Conservation (phyloP, 2,329 filamentous ascomycete genomes). For the Trichoderma sp. region DNA sequence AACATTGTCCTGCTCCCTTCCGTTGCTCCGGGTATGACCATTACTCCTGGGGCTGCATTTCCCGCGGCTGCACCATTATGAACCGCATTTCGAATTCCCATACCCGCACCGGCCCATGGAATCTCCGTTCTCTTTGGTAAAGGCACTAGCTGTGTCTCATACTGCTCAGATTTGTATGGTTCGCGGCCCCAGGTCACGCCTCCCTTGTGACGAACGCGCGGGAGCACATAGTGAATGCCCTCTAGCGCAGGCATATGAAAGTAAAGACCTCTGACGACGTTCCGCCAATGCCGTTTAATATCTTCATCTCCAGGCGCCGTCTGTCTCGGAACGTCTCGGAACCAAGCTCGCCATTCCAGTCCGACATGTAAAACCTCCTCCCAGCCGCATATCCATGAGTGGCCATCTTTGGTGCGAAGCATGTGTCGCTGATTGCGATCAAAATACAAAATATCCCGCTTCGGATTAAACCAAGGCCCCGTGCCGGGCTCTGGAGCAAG, state of each 20-base stretch:
- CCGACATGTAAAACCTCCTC: constrained; percentile 31
- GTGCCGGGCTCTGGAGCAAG: constrained; percentile 9
- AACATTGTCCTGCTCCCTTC: constrained; percentile 1
- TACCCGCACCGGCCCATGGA: constrained; percentile 27
- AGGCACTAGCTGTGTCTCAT: constrained; percentile 22
- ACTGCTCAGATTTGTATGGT: constrained; percentile 26
- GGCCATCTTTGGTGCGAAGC: constrained; percentile 21
- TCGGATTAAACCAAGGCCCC: constrained; percentile 30
- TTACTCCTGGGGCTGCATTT: not conserved
- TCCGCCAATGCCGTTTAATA: constrained; percentile 26
- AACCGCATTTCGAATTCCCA: not conserved
- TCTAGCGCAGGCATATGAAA: constrained; percentile 27
- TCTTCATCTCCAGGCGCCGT: constrained; percentile 23
- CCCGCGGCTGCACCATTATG: not conserved
- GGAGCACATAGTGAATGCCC: constrained; percentile 31
- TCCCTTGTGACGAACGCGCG: constrained; percentile 28
- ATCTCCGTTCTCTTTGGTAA: constrained; percentile 27
- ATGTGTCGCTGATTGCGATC: constrained; percentile 29
- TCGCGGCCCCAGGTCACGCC: constrained; percentile 30
- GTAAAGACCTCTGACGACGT: constrained; percentile 25
- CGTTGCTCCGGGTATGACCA: not conserved
- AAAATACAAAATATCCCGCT: constrained; percentile 32
- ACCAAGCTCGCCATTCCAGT: constrained; percentile 33
- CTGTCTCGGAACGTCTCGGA: constrained; percentile 28
- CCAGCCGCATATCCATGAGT: constrained; percentile 23